Evolutionary conservation across 1,284 basidiomycete species (phyloP), one percentile per base, ranked within the genome.

Genomic region (Psilocybe mexicana): DNA sequence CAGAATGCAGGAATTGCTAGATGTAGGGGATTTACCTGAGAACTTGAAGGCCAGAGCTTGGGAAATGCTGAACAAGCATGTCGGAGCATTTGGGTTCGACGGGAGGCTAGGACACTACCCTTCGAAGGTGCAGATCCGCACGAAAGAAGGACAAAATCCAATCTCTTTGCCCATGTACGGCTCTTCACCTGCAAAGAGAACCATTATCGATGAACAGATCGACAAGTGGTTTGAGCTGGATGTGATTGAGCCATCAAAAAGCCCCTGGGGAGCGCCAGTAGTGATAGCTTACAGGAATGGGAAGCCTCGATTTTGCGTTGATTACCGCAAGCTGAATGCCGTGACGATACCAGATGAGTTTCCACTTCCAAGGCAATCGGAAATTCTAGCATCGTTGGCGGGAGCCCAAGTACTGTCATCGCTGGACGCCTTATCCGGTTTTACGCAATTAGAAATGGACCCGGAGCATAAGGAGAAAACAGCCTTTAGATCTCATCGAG

Each of bases 391-490:
- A 38, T 59, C 70, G 0, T 61, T 79, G 0, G 62, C 66, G 0
- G 75, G 75, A 3, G 59, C 70, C 6, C 67, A 73, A 57, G 70
- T 66, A 10, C 60, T 78, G 2, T 69, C 73, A 1, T 67, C 73
- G 0, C 59, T 78, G 7, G 76, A 79, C 60, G 74, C 75, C 0
- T 59, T 76, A 3, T 64, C 75, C 0, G 74, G 77, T 6, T 79
- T 79, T 54, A 75, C 69, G 6, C 78, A 79, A 55, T 49, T 79
- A 0, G 62, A 63, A 7, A 68, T 79, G 18, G 58, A 48, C 1
- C 56, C 63, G 0, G 62, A 70, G 2, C 72, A 71, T 35, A 23
- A 3, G 5, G 46, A 55, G 24, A 55, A 55, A 48, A 40, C 38
- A 33, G 54, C 46, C 6, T 55, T 55, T 40, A 26, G 45, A 18